Evolutionary conservation across 768 basidiomycete species (phyloP).

Genomic region (Peribolospora baueri): DNA sequence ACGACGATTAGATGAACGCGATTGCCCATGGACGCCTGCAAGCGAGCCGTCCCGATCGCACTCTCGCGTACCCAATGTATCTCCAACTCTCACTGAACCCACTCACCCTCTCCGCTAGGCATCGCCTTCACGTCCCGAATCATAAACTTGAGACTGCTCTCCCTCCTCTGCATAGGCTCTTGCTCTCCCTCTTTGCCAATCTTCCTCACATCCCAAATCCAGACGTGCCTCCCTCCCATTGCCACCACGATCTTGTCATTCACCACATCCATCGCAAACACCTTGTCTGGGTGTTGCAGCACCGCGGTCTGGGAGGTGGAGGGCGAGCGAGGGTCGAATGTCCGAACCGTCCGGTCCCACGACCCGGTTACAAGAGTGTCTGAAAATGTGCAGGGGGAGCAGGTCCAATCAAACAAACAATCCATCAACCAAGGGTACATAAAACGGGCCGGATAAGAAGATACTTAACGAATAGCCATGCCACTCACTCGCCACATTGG

Average conservation of each 20-base stretch:
- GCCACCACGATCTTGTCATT: conserved; percentile 64
- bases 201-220: conserved; percentile 65
- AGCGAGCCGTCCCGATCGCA: too few relatives aligned
- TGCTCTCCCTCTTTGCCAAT: conserved; percentile 24
- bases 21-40: not conserved
- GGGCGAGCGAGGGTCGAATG: conserved; percentile 56
- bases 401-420: not conserved
- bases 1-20: not conserved
- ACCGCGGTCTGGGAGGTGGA: conserved; percentile 26
- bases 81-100: too few relatives aligned
- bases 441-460: not conserved
- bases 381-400: conserved; percentile 15
- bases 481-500: conserved; percentile 36
- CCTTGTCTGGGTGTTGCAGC: conserved; percentile 48
- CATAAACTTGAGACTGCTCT: conserved; percentile 88
- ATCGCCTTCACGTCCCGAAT: conserved; percentile 76
- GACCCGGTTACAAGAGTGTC: conserved; percentile 61
- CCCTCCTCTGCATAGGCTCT: conserved; percentile 49
- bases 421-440: not conserved
- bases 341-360: conserved; percentile 69
- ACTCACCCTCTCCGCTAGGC: conserved; percentile 65
- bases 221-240: conserved; percentile 72
- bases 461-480: not conserved
- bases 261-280: conserved; percentile 60
- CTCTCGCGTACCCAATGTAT: too few relatives aligned